Conservation (phyloP, 2,329 filamentous ascomycete species). For the Monilinia laxa region DNA sequence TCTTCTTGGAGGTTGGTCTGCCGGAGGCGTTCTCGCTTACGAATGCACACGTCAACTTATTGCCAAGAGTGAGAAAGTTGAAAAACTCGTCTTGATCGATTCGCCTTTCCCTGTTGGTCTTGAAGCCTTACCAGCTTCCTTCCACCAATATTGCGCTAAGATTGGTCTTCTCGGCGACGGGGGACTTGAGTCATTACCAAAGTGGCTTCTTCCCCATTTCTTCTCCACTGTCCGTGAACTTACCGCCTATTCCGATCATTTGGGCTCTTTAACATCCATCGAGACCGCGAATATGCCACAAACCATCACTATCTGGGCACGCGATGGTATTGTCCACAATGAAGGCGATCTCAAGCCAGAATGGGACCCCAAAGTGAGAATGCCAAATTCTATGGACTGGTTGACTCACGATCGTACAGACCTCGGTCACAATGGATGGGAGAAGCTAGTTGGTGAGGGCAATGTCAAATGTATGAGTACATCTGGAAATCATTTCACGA, state of each 20-base stretch:
- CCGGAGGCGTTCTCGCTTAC: constrained; percentile 70
- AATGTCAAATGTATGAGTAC: constrained; percentile 27
- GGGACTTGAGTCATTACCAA: constrained; percentile 46
- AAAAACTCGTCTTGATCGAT: constrained; percentile 62
- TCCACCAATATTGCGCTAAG: constrained; percentile 62
- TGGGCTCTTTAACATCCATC: constrained; percentile 62
- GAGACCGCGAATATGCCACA: constrained; percentile 52
- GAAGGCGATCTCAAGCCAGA: constrained; percentile 63
- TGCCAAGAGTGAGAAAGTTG: constrained; percentile 55
- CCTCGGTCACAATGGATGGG: constrained; percentile 69
- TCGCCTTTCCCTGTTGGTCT: constrained; percentile 65
- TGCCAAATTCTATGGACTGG: constrained; percentile 55
- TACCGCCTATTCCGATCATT: constrained; percentile 65
- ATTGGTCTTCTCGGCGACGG: constrained; percentile 67
- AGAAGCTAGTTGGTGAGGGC: constrained; percentile 28
- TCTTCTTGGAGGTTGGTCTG: constrained; percentile 69
- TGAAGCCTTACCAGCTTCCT: constrained; percentile 57
- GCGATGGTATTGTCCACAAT: constrained; percentile 64
- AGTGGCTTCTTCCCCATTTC: constrained; percentile 75
- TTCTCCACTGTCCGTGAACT: constrained; percentile 49
- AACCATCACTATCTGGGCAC: constrained; percentile 67
- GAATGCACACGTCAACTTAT: constrained; percentile 62
- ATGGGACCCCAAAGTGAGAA: constrained; percentile 53
- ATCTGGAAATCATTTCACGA: constrained; percentile 33
- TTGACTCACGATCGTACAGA: constrained; percentile 69